Conservation (phyloP, 2,329 filamentous ascomycete species). For the Paramyrothecium roridum region DNA sequence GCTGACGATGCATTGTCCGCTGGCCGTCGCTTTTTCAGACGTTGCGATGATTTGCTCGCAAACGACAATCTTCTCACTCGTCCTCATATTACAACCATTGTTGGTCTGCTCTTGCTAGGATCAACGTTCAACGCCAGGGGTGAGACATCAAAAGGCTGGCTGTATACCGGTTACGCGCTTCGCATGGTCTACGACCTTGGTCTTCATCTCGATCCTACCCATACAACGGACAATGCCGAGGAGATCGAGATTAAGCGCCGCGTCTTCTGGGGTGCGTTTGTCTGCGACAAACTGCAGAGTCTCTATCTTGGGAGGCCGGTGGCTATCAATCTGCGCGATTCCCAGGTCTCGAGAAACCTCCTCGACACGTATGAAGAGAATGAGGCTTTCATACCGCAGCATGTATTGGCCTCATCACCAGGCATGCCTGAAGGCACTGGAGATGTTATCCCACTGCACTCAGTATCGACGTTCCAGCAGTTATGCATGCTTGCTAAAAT, state of each 20-base stretch:
- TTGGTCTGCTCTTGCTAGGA: conserved; percentile 20
- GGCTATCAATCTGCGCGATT: conserved; percentile 14
- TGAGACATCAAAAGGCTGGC: conserved; percentile 29
- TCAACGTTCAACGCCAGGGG: conserved; percentile 19
- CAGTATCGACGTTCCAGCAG: conserved; percentile 31
- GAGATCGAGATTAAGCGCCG: conserved; percentile 25
- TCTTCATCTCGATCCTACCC: conserved; percentile 28
- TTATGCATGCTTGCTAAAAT: conserved; percentile 29
- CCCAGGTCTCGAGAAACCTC: conserved; percentile 13
- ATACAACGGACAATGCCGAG: conserved; percentile 14
- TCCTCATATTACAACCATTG: conserved; percentile 20
- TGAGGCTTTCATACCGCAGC: conserved; percentile 8
- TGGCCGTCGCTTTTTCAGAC: conserved; percentile 16
- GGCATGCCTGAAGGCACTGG: neutral
- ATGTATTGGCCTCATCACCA: too few species aligned
- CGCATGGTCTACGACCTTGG: conserved; percentile 38
- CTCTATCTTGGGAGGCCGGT: conserved; percentile 24
- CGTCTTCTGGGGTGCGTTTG: conserved; percentile 29
- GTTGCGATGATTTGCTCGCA: conserved; percentile 17
- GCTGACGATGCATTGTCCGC: conserved; percentile 13
- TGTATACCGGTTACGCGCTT: conserved; percentile 34
- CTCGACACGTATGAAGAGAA: conserved; percentile 20
- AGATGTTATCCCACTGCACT: conserved; percentile 13
- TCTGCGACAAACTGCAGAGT: conserved; percentile 24
- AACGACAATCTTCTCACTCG: conserved; percentile 10